Percentiles rank a stretch among this genome's conserved stretches.
phyloP scores from a whole-genome alignment of 73 alveolate species.

The Uronychia setigera region DNA sequence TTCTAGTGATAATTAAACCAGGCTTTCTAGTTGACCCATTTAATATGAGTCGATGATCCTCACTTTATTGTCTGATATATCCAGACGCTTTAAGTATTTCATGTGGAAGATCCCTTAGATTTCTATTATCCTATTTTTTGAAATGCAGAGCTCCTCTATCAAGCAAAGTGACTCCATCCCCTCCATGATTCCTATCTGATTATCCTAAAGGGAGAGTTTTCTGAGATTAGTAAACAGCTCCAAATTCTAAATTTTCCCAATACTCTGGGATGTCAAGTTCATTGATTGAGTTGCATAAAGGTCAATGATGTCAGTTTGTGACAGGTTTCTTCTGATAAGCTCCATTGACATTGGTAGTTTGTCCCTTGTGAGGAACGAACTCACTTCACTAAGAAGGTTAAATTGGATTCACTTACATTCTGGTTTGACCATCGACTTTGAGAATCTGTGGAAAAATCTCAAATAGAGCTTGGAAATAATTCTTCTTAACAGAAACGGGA shows the following conservation, averaged over 20 bases:
- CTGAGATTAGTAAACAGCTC: background rate
- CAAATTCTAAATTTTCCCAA: background rate
- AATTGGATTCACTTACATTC: background rate
- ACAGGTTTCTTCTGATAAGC: background rate
- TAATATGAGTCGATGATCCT: background rate
- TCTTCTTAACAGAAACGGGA: background rate
- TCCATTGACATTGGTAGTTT: background rate
- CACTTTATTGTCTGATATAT: background rate
- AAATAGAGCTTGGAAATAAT: background rate
- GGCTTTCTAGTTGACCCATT: conserved; percentile 44
- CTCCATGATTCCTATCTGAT: background rate
- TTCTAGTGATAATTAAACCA: conserved; percentile 85
- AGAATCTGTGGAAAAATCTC: background rate
- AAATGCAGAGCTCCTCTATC: background rate
- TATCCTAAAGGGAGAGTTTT: background rate
- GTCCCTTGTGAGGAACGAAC: background rate
- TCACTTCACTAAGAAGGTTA: background rate
- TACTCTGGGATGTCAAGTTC: background rate
- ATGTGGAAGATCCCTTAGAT: background rate
- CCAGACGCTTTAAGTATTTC: background rate
- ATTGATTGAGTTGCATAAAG: background rate
- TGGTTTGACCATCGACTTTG: background rate
- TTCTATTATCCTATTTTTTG: background rate
- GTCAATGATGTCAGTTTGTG: background rate
- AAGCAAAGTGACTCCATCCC: background rate